Conservation (phyloP, 2,329 filamentous ascomycete species). For the Fusarium sp. region DNA sequence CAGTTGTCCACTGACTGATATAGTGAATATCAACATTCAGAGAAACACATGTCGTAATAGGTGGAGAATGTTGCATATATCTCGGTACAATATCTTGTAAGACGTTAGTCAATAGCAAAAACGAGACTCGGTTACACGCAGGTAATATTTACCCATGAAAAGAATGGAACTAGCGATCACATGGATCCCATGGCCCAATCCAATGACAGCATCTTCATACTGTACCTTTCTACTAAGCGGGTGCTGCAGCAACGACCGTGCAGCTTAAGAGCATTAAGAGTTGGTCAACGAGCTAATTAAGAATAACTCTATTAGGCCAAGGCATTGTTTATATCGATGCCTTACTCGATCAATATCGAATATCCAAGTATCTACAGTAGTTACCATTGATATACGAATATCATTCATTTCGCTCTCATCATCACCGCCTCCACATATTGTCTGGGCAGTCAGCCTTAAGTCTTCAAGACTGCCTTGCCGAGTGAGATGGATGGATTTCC, state of each 20-base stretch:
- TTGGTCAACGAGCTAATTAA: not conserved
- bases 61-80: not conserved
- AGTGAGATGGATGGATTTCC: slow-evolving; percentile 11
- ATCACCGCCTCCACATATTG: not conserved
- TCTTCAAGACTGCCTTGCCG: slow-evolving; percentile 23
- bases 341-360: not conserved
- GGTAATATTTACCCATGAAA: not conserved
- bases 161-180: slow-evolving; percentile 5
- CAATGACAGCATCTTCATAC: slow-evolving; percentile 4
- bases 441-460: slow-evolving; percentile 28
- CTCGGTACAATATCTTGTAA: slow-evolving; percentile 3
- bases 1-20: no score
- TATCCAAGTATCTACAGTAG: not conserved
- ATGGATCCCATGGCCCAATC: slow-evolving; percentile 21
- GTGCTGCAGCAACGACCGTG: slow-evolving; percentile 25
- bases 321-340: not conserved
- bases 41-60: not conserved
- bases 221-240: not conserved
- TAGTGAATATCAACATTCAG: not conserved
- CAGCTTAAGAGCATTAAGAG: not conserved
- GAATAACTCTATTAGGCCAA: not conserved
- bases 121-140: slow-evolving; percentile 9
- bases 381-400: not conserved
- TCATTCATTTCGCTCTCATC: not conserved
- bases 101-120: not conserved